Conservation (phyloP, 805 yeast species). For the Ogataea angusta region DNA sequence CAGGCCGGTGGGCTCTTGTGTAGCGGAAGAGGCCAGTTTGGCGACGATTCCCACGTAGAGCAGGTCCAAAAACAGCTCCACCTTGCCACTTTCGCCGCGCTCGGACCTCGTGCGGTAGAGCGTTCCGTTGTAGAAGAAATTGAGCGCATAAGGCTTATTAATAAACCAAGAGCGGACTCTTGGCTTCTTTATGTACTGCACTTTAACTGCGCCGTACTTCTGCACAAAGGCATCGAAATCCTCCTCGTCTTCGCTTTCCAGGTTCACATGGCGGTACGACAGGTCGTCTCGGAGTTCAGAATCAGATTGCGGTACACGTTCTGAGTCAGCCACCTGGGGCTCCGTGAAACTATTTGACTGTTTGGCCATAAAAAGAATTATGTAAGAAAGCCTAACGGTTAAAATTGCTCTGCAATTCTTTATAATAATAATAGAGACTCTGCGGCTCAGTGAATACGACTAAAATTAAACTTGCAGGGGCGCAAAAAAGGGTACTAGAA, state of each 20-base stretch:
- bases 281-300: not conserved
- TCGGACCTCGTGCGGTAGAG: constrained; percentile 55
- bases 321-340: not conserved
- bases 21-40: constrained; percentile 52
- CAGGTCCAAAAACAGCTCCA: constrained; percentile 61
- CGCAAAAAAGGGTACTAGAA: not conserved
- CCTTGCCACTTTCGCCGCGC: constrained; percentile 43
- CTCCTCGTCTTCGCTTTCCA: constrained; percentile 19
- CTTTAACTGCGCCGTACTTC: constrained; percentile 48
- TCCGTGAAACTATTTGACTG: not conserved
- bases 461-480: not conserved
- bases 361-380: not conserved
- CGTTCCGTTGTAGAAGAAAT: constrained; percentile 56
- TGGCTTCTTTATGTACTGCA: constrained; percentile 45
- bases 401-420: not conserved
- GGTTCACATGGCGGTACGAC: constrained; percentile 13
- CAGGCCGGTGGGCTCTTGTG: constrained; percentile 46
- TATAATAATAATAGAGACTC: not conserved
- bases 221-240: constrained; percentile 38
- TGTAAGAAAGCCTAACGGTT: not conserved
- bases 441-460: constrained; percentile 1
- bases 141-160: constrained; percentile 55
- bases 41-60: constrained; percentile 63
- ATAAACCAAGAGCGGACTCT: constrained; percentile 33
- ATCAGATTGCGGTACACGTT: not conserved